Evolutionary conservation across 129 eudicot genomes (phyloP), one percentile per base, ranked within the genome.

Genomic region (Gnaphalium uliginosum): DNA sequence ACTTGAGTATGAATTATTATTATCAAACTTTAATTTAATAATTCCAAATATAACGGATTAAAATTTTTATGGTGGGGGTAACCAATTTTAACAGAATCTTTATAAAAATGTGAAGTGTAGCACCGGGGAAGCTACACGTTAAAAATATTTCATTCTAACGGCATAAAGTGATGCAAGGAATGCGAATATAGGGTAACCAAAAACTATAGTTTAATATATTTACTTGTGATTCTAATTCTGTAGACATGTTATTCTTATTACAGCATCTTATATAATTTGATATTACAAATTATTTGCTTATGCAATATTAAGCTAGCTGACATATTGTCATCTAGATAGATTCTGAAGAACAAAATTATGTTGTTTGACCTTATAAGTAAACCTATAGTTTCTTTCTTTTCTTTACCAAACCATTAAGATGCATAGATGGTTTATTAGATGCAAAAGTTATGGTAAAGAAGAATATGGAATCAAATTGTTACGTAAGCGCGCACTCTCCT

Each of bases 381-480:
- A 37, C 43, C 7, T 61, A 74, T 41, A 57, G n/a, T 41, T 27
- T 69, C 50, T 63, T 43, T 51, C 43, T 75, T 43, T 61, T 51
- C 37, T 29, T 62, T 27, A 15, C 32, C 25, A 63, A 43, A 46
- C 63, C 46, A 60, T 41, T 39, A 39, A 39, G 8, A 5, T 33
- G 1, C 39, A 33, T 33, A 33, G 0, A 7, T 33, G 39, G 39
- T 33, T 33, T 33, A 33, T 33, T 37, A 23, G 53, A 60, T 74
- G 19, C 60, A 39, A 46, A 61, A 29, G 33, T 25, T 72, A 46
- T 43, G 69, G 43, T 25, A 46, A 46, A 46, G 41, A 74, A 25
- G 78, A 74, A 74, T 46, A 74, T 61, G 78, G 78, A 74, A 74
- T 61, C 69, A 41, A 74, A 57, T 61, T 14, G 61, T 24, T 37